phyloP scores from a whole-genome alignment of 1,284 basidiomycete species.

The Mrakiaceae sp. region DNA sequence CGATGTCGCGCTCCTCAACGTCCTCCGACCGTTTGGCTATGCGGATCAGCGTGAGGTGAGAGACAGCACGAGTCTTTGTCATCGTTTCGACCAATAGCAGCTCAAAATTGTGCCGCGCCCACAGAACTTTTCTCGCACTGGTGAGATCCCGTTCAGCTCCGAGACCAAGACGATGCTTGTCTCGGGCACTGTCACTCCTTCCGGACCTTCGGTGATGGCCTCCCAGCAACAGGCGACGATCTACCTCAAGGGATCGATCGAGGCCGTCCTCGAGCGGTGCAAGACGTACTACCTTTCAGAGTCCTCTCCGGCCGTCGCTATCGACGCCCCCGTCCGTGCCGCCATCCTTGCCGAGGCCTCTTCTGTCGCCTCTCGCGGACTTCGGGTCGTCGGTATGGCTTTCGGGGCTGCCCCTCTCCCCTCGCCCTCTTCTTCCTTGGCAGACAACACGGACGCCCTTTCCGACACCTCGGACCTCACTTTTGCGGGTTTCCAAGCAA shows the following conservation, averaged over 20 bases:
- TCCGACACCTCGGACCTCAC: constrained; percentile 48
- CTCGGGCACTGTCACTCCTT: constrained; percentile 47
- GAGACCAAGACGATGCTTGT: constrained; percentile 89
- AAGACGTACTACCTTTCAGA: constrained; percentile 78
- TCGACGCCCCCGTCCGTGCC: constrained; percentile 56
- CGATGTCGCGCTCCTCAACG: constrained; percentile 82
- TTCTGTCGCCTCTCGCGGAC: constrained; percentile 57
- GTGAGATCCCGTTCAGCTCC: constrained; percentile 81
- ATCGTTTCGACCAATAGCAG: background rate
- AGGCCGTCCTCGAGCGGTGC: constrained; percentile 73
- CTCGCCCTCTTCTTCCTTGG: constrained; percentile 25
- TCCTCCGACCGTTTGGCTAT: constrained; percentile 58
- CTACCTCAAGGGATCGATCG: constrained; percentile 88
- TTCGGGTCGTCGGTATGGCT: constrained; percentile 83
- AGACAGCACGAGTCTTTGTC: constrained; percentile 2
- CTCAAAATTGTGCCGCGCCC: constrained; percentile 31
- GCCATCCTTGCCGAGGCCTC: constrained; percentile 61
- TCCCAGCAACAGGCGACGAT: constrained; percentile 53
- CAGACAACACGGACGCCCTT: constrained; percentile 22
- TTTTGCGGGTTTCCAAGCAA: constrained; percentile 87
- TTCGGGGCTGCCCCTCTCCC: constrained; percentile 46
- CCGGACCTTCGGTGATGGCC: constrained; percentile 26
- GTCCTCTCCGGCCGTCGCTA: constrained; percentile 54
- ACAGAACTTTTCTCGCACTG: constrained; percentile 55
- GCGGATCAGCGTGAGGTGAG: constrained; percentile 59